Conservation (phyloP, 2,329 filamentous ascomycete species). For the Xylaria sp. region DNA sequence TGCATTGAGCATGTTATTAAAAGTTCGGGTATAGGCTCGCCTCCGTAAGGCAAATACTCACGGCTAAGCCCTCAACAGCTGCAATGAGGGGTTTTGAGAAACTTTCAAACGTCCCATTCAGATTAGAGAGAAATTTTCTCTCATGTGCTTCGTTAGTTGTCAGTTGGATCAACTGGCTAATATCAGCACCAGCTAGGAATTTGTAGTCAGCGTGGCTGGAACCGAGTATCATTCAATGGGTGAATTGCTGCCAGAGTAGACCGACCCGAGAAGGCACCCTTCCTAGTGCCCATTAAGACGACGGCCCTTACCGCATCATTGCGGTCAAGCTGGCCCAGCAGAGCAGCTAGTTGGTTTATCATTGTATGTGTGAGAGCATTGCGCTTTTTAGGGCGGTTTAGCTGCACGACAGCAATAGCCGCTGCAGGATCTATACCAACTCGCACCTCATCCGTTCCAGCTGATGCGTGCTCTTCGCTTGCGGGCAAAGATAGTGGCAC, state of each 20-base stretch:
- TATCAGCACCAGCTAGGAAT: constrained; percentile 49
- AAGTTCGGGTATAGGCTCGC: neutral
- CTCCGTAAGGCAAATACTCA: constrained; percentile 46
- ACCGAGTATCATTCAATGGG: constrained; percentile 26
- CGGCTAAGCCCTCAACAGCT: constrained; percentile 61
- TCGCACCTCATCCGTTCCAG: constrained; percentile 38
- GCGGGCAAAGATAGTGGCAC: constrained; percentile 13
- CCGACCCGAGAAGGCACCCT: constrained; percentile 53
- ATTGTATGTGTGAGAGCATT: constrained; percentile 67
- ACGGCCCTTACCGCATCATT: constrained; percentile 49
- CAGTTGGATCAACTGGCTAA: constrained; percentile 49
- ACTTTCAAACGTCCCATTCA: constrained; percentile 50
- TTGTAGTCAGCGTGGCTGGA: constrained; percentile 9
- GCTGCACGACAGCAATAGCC: constrained; percentile 56
- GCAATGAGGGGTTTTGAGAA: constrained; percentile 60
- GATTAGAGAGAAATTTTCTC: constrained; percentile 52
- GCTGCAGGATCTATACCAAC: constrained; percentile 47
- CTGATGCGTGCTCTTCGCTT: constrained; percentile 6
- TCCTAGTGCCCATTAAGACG: constrained; percentile 51
- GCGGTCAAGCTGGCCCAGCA: constrained; percentile 44
- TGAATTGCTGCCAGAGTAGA: constrained; percentile 2
- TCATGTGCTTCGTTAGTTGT: constrained; percentile 44
- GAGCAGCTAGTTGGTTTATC: constrained; percentile 54
- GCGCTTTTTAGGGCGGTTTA: constrained; percentile 64
- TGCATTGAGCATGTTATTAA: constrained; percentile 35